Percentiles rank a stretch among this genome's conserved stretches.
Conservation (phyloP, 345 rosid species). For the Geranium brycei region DNA sequence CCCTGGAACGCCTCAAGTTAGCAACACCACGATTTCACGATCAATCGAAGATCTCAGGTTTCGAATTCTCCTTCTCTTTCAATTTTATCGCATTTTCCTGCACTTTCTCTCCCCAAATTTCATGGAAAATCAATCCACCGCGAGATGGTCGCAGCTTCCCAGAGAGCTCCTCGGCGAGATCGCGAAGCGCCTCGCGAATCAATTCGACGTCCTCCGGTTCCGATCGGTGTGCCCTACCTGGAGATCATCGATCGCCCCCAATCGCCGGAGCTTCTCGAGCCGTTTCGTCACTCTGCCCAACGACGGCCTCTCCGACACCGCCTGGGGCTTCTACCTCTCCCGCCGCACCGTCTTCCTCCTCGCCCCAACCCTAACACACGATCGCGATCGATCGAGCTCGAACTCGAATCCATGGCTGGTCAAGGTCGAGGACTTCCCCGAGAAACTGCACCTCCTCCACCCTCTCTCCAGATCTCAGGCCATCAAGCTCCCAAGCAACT, state of each 20-base stretch:
- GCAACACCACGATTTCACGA: background rate
- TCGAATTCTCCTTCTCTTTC: background rate
- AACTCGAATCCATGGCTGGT: constrained; percentile 37
- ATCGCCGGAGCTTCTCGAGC: constrained; percentile 23
- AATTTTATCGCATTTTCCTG: background rate
- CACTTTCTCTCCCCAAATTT: constrained; percentile 3
- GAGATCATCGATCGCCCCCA: constrained; percentile 45
- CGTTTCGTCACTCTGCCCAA: constrained; percentile 45
- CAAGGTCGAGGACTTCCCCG: constrained; percentile 35
- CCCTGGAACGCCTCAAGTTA: background rate
- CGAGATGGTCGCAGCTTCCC: constrained; percentile 59
- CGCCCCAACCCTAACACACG: constrained; percentile 17
- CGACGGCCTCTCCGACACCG: constrained; percentile 27
- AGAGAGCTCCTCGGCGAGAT: constrained; percentile 51
- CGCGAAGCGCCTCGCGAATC: constrained; percentile 32
- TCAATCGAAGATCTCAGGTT: background rate
- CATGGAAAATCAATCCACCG: constrained; percentile 19
- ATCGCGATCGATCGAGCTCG: constrained; percentile 13
- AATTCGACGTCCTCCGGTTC: constrained; percentile 49
- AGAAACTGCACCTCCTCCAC: constrained; percentile 34
- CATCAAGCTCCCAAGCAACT: constrained; percentile 22
- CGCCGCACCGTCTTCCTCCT: constrained; percentile 52
- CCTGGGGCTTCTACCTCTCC: constrained; percentile 54
- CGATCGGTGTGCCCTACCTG: constrained; percentile 78
- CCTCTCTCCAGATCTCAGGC: constrained; percentile 44